Percentiles rank a stretch among this genome's conserved stretches.
These are phyloP conservation scores for Boletus subcaerulescens DNA, from an alignment of 768 basidiomycete species.

Conservation along the genomic window DNA sequence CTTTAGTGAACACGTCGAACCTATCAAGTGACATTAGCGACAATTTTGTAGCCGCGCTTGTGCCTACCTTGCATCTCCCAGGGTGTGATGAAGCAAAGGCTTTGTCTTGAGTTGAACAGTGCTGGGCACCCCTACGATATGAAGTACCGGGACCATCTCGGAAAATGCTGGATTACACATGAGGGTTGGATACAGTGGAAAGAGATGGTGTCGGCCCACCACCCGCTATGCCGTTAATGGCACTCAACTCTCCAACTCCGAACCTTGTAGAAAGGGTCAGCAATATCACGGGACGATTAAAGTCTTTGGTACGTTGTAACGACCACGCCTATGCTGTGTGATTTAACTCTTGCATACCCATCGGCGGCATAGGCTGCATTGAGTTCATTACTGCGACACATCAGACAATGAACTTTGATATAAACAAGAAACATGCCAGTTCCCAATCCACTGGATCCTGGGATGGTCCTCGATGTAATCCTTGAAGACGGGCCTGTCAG, in stretches of 20 bases:
- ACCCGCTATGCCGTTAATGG: constrained; percentile 81
- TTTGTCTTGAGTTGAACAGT: constrained; percentile 67
- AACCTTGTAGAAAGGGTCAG: constrained; percentile 45
- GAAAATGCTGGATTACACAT: constrained; percentile 53
- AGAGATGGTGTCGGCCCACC: constrained; percentile 35
- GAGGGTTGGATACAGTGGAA: neutral
- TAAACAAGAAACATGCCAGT: constrained; percentile 48
- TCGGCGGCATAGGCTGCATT: constrained; percentile 91
- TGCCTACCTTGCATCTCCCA: constrained; percentile 72
- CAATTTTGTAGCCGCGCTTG: neutral
- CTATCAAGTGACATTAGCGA: constrained; percentile 32
- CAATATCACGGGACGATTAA: neutral
- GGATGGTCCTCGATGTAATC: constrained; percentile 82
- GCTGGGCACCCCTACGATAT: constrained; percentile 82
- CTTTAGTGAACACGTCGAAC: constrained; percentile 77
- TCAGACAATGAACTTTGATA: neutral
- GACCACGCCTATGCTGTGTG: constrained; percentile 65
- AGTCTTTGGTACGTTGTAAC: constrained; percentile 62
- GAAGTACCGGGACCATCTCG: constrained; percentile 88
- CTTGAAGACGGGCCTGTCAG: constrained; percentile 31
- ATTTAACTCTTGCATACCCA: constrained; percentile 88
- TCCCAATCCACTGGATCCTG: constrained; percentile 81
- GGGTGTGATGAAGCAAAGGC: constrained; percentile 83
- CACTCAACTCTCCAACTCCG: constrained; percentile 91
- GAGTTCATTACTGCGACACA: constrained; percentile 62